Evolutionary conservation across 2,329 filamentous ascomycete genomes (phyloP), one percentile per base, ranked within the genome.

Genomic region (Ophiosphaerella korrae): DNA sequence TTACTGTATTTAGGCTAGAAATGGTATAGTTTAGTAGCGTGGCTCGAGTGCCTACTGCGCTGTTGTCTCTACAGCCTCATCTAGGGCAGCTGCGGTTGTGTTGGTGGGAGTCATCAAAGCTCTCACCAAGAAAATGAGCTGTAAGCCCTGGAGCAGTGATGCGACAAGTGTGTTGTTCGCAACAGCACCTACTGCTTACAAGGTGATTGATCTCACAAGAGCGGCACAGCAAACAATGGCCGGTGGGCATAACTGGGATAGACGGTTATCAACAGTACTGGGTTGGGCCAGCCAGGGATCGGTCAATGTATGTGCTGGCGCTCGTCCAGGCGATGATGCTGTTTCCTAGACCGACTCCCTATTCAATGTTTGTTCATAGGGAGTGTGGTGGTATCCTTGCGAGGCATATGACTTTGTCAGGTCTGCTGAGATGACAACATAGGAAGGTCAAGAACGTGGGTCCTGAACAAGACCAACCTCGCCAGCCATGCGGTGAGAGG

Each of bases 11-110:
- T 55, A 58, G 45, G 50, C 52, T 39, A 13, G 38, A 50, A 50
- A 26, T 34, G 53, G 55, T 29, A 49, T 58, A 52, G 53, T 33
- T 39, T 38, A 52, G 48, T 21, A 47, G 52, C 51, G 58, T 64
- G 60, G 58, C 56, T 59, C 50, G 48, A 54, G 50, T 49, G 46
- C 31, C 23, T 49, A 48, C 31, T 21, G 35, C 42, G 37, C 31
- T 26, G 38, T 41, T 45, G 52, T 45, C 48, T 50, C 43, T 50
- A 32, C 45, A 59, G 48, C 55, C 53, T 54, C 49, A 45, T 12
- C n/a, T 13, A 11, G 24, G 36, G 32, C 35, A 40, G 47, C 44
- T 46, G 18, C 29, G 36, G 53, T 41, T 34, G 41, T 50, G 31
- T 37, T 35, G 33, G 35, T 48, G 40, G 45, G 50, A 45, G 42